Base-by-base conservation (phyloP, 2,329 filamentous ascomycete species). In the Graphium sp. region DNA sequence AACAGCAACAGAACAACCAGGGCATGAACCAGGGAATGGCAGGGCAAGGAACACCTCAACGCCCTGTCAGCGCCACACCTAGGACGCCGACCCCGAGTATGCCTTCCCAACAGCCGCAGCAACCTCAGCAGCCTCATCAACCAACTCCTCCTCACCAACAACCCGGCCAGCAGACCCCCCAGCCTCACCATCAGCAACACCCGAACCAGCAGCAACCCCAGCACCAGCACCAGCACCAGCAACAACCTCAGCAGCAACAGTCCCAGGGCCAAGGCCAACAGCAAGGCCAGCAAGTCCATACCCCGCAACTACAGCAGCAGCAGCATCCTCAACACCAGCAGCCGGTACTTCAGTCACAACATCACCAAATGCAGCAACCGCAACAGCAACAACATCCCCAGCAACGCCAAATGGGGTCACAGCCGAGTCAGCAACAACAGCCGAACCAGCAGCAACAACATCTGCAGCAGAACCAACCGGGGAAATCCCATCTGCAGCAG, bases 31-130 rank as follows among this genome's bases (percentile, higher is more conserved):
- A n/a, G n/a, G 34, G 33, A 13, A 36, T 38, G 29, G 31, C 37
- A 24, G 18, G 34, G 19, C 30, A 24, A 52, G 57, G 39, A 22
- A 33, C 42, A 34, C 32, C 49, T 41, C 27, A 44, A 46, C 16
- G 48, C 44, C 31, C 44, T 35, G 35, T 42, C 39, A 34, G 41
- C 32, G 26, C 43, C 29, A 31, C 44, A 46, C 50, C 39, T 41
- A 46, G 38, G 7, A 53, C 49, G 2, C 53, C 55, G 3, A 54
- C 41, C 34, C 51, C 44, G 30, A 32, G 35, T 30, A 22, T 41
- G 35, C 7, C 41, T 6, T 7, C 22, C n/a, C 29, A 30, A 20
- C 26, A 33, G 23, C 26, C 31, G 16, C 14, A 35, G n/a, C 32
- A n/a, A n/a, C n/a, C n/a, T n/a, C 34, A 39, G 16, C 38, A 38